phyloP scores from a whole-genome alignment of 768 basidiomycete species.

The Rhodotorula kratochvilovae region DNA sequence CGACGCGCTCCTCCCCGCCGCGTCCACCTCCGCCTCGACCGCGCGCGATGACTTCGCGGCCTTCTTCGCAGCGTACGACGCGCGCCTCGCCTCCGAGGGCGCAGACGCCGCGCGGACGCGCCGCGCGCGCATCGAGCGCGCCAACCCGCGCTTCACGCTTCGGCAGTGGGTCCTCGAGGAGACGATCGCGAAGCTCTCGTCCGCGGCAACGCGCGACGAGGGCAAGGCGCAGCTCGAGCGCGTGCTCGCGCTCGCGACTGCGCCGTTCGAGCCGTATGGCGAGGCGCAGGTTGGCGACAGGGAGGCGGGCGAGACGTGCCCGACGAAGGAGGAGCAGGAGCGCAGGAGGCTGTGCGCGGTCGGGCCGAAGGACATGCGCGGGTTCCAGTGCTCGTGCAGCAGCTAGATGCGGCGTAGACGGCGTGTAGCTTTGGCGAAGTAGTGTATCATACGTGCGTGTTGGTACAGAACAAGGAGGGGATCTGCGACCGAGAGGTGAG shows the following conservation, averaged over 20 bases:
- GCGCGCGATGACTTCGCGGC: constrained; percentile 28
- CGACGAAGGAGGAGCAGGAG: constrained; percentile 35
- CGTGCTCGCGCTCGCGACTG: constrained; percentile 82
- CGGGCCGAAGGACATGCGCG: constrained; percentile 34
- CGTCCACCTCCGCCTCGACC: not conserved
- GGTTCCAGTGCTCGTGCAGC: constrained; percentile 43
- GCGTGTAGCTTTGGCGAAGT: no score
- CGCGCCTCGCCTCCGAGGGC: constrained; percentile 54
- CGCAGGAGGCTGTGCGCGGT: constrained; percentile 34
- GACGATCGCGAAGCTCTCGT: constrained; percentile 72
- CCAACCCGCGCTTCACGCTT: constrained; percentile 86
- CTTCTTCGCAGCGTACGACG: constrained; percentile 48
- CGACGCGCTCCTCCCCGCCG: constrained; percentile 32
- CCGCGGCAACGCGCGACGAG: not conserved
- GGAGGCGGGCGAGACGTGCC: not conserved
- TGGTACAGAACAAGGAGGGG: no score
- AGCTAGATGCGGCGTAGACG: not conserved
- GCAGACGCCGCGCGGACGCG: constrained; percentile 44
- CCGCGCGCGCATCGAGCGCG: constrained; percentile 54
- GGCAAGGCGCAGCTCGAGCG: constrained; percentile 64
- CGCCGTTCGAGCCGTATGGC: constrained; percentile 83
- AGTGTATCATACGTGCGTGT: no score
- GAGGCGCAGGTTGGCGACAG: constrained; percentile 53
- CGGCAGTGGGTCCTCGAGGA: constrained; percentile 96
- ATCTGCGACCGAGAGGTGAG: not conserved